Evolutionary conservation across 768 basidiomycete genomes (phyloP).

Genomic region (Tremella mesenterica): DNA sequence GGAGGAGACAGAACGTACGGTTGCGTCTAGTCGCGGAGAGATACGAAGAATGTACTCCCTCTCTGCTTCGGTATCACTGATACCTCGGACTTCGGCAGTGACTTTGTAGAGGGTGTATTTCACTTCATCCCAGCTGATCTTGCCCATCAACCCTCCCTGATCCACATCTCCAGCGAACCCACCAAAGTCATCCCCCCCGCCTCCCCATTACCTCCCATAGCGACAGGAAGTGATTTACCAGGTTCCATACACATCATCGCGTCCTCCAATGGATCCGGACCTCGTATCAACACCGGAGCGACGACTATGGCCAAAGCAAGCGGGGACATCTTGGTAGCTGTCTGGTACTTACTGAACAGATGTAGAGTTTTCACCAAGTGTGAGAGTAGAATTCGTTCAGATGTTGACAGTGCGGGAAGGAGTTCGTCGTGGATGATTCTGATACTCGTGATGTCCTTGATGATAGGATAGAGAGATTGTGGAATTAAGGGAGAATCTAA

Average conservation of each 20-base stretch:
- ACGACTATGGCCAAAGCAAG: constrained; percentile 25
- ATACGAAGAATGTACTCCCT: too few relatives aligned
- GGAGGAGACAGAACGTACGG: too few relatives aligned
- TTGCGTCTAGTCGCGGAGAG: too few relatives aligned
- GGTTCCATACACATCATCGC: constrained; percentile 26
- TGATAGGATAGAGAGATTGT: constrained; percentile 9
- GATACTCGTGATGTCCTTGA: constrained; percentile 4
- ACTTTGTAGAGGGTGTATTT: too few relatives aligned
- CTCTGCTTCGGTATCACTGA: too few relatives aligned
- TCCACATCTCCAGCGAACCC: not conserved
- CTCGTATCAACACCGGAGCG: constrained; percentile 25
- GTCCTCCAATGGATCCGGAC: constrained; percentile 29
- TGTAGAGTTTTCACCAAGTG: constrained; percentile 14
- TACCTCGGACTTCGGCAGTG: too few relatives aligned
- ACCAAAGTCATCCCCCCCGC: not conserved
- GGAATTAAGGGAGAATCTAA: constrained; percentile 13
- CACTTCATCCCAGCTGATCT: too few relatives aligned
- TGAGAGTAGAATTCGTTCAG: constrained; percentile 1
- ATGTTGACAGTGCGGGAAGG: constrained; percentile 9
- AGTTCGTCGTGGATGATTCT: constrained; percentile 4
- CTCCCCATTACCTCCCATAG: constrained; percentile 7
- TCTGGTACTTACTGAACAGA: constrained; percentile 10
- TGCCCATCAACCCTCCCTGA: too few relatives aligned
- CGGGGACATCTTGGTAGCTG: constrained; percentile 22
- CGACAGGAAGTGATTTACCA: constrained; percentile 23